Percentiles rank a stretch among this genome's conserved stretches.
Evolutionary conservation across 768 basidiomycete genomes (phyloP).

Genomic region (Termitomyces sp.): DNA sequence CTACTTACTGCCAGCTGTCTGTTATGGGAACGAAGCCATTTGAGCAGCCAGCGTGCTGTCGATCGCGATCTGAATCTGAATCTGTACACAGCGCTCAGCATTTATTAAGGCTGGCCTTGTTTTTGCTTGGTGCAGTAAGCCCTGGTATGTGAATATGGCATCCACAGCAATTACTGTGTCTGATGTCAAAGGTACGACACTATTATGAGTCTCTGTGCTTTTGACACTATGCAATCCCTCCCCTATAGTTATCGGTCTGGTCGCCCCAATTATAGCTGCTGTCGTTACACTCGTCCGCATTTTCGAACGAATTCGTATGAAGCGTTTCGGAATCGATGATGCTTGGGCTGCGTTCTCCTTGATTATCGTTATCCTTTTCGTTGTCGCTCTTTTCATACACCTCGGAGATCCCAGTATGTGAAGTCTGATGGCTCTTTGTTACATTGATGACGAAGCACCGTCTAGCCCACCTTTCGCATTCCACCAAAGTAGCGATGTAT

Average conservation of each 20-base stretch:
- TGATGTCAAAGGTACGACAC: neutral
- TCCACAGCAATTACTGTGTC: neutral
- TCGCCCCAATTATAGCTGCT: neutral
- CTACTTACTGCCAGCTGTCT: neutral
- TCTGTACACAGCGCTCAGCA: neutral
- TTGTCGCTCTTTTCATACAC: neutral
- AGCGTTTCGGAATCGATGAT: neutral
- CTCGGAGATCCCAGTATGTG: neutral
- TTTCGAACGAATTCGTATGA: neutral
- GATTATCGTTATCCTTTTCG: neutral
- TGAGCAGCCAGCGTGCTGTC: neutral
- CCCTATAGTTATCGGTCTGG: neutral
- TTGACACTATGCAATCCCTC: neutral
- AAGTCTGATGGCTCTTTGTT: neutral
- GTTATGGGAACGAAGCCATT: neutral
- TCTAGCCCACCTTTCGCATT: neutral
- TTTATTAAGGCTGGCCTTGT: neutral
- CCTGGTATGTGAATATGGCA: neutral
- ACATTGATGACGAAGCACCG: neutral
- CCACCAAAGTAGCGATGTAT: neutral
- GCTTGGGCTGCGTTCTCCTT: neutral
- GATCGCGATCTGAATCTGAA: neutral
- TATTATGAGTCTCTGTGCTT: neutral
- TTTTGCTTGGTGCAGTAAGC: neutral
- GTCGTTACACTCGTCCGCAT: neutral